Evolutionary conservation across 306 rosid species (phyloP), one percentile per base, ranked within the genome.

Genomic region (Senna tora): DNA sequence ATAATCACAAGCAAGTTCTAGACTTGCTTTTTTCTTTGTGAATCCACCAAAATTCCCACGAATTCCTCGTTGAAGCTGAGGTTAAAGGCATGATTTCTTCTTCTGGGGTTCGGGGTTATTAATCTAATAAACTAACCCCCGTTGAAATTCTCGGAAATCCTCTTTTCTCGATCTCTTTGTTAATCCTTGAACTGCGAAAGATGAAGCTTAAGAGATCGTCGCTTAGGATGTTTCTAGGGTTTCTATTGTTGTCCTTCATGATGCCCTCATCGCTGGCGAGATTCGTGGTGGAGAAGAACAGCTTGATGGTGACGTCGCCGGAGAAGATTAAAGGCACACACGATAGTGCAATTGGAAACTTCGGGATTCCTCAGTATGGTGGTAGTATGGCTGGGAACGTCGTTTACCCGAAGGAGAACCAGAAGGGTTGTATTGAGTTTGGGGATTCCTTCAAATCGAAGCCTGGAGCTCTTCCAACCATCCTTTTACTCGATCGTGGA

Each of bases 261-360:
- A 49, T 59, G 8, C 86, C 88, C 2, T 5, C 57, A 6, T 78
- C 89, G 38, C 54, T 53, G 73, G 97, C 79, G 78, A 89, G 87
- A 78, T 89, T 92, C 52, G 96, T 92, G 67, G 97, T 92, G 77
- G 97, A 92, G 77, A 92, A 92, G 93, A 92, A 92, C 81, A 92
- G 91, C 85, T 81, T 92, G 86, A 81, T 76, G 86, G 91, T 92
- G 58, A 79, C 92, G 0, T 89, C 97, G 5, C 93, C 97, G 5
- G 97, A 85, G 0, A 76, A 72, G 65, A 86, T 92, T 61, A 86
- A 84, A 30, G 96, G 97, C n/a, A 80, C 70, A 2, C 72, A 89
- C 47, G 93, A 92, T 51, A 92, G 89, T 81, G 93, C 97, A 61
- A 92, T 92, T 84, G 97, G 96, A 0, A 92, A 92, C 87, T 92